Evolutionary conservation across 306 rosid genomes (phyloP).

Genomic region (Cicer cuneatum): DNA sequence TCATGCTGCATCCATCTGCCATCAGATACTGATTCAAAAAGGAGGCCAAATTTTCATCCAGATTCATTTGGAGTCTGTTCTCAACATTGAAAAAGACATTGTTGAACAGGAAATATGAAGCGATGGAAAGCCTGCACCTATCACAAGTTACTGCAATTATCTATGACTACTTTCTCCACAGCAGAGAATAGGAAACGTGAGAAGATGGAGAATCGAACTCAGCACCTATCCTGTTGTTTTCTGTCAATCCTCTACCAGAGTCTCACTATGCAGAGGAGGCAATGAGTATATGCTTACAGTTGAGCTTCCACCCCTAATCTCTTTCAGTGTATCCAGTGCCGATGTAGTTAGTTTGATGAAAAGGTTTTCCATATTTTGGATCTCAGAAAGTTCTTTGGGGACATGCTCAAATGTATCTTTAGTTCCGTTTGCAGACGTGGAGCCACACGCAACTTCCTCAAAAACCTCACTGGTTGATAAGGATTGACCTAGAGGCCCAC

Average conservation of each 20-base stretch:
- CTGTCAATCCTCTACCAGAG: conserved; percentile 50
- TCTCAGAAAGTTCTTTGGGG: conserved; percentile 73
- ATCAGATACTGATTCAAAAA: conserved; percentile 26
- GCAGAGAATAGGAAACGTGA: background rate
- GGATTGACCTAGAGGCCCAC: conserved; percentile 45
- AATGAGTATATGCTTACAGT: conserved; percentile 72
- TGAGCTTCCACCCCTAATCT: conserved; percentile 82
- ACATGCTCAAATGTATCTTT: conserved; percentile 49
- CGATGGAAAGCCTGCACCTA: conserved; percentile 18
- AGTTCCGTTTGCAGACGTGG: conserved; percentile 43
- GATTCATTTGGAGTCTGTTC: conserved; percentile 26
- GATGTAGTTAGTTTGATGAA: conserved; percentile 63
- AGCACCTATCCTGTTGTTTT: conserved; percentile 20
- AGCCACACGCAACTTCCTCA: conserved; percentile 49
- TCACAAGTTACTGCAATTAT: conserved; percentile 28
- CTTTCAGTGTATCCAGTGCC: conserved; percentile 67
- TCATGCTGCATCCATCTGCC: conserved; percentile 21
- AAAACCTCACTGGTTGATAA: conserved; percentile 45
- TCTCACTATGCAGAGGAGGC: conserved; percentile 65
- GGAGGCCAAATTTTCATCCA: conserved; percentile 2
- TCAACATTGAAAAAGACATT: conserved; percentile 23
- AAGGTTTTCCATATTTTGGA: conserved; percentile 70
- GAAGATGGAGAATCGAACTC: background rate
- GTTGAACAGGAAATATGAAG: conserved; percentile 19
- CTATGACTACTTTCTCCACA: conserved; percentile 21